Evolutionary conservation across 306 rosid species (phyloP).

Genomic region (Notholithocarpus densiflorus): DNA sequence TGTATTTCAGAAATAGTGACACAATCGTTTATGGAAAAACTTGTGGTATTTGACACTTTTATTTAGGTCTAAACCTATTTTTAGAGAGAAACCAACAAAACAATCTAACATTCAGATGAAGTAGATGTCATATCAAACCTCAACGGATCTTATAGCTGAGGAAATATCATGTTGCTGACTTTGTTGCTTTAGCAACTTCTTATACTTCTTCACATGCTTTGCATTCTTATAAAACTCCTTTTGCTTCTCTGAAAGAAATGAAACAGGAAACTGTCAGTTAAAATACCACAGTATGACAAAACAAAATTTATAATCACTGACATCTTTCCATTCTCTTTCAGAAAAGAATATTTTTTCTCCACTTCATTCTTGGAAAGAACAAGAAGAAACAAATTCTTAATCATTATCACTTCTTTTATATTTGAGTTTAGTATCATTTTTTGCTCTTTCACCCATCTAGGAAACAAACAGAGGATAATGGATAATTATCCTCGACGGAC

Average conservation of each 20-base stretch:
- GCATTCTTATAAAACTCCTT: constrained; percentile 76
- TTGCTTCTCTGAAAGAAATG: constrained; percentile 56
- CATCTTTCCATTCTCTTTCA: background rate
- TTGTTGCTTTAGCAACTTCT: constrained; percentile 55
- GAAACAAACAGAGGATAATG: too few relatives aligned
- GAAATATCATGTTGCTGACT: constrained; percentile 33
- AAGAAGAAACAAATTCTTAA: background rate
- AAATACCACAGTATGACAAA: background rate
- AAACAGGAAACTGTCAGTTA: constrained; percentile 13
- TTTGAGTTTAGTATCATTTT: background rate
- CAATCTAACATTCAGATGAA: background rate
- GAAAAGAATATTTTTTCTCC: background rate
- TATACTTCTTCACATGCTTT: constrained; percentile 68
- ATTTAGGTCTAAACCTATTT: background rate
- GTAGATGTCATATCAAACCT: constrained; percentile 42
- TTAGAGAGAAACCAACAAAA: background rate
- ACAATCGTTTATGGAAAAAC: background rate
- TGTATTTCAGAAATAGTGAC: background rate
- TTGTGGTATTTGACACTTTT: background rate
- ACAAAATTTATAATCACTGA: background rate
- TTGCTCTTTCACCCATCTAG: too few relatives aligned
- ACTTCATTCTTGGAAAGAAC: background rate
- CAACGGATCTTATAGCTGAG: background rate
- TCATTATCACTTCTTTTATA: background rate
- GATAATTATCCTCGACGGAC: background rate